A percentile compares a stretch with the other conserved stretches of the same genome.
phyloP scores from a whole-genome alignment of 2,329 filamentous ascomycete species.

The Pseudocercospora eumusae region DNA sequence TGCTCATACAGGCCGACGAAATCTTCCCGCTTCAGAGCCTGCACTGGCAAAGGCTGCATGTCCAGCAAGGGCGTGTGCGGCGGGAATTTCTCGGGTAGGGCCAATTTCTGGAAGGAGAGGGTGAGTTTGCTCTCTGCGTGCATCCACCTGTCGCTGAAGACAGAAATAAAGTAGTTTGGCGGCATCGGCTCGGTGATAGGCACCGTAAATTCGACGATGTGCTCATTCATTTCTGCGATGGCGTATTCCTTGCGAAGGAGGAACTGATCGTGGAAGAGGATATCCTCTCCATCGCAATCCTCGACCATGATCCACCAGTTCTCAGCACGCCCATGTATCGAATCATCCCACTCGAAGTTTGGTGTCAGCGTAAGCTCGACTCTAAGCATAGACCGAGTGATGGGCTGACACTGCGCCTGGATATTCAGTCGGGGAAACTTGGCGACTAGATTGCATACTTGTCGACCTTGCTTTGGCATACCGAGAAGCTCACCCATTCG shows the following conservation, averaged over 20 bases:
- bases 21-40: constrained; percentile 82
- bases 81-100: constrained; percentile 92
- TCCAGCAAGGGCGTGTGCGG: constrained; percentile 90
- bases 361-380: constrained; percentile 89
- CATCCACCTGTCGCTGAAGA: constrained; percentile 97
- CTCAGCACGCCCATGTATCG: constrained; percentile 82
- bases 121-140: constrained; percentile 91
- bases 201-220: constrained; percentile 93
- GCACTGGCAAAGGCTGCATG: constrained; percentile 84
- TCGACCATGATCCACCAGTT: constrained; percentile 97
- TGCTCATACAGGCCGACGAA: constrained; percentile 78
- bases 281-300: constrained; percentile 94
- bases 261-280: constrained; percentile 93
- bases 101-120: constrained; percentile 91
- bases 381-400: constrained; percentile 89
- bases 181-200: constrained; percentile 97
- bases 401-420: constrained; percentile 88
- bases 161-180: constrained; percentile 95
- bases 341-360: constrained; percentile 93
- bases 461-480: constrained; percentile 81
- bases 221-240: constrained; percentile 81
- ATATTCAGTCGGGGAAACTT: constrained; percentile 94
- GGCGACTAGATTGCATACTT: constrained; percentile 80
- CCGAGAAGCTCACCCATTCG: constrained; percentile 94
- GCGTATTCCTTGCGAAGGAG: constrained; percentile 88